Conservation (phyloP, 176 grass and related monocot genomes). For the Raddia guianensis region DNA sequence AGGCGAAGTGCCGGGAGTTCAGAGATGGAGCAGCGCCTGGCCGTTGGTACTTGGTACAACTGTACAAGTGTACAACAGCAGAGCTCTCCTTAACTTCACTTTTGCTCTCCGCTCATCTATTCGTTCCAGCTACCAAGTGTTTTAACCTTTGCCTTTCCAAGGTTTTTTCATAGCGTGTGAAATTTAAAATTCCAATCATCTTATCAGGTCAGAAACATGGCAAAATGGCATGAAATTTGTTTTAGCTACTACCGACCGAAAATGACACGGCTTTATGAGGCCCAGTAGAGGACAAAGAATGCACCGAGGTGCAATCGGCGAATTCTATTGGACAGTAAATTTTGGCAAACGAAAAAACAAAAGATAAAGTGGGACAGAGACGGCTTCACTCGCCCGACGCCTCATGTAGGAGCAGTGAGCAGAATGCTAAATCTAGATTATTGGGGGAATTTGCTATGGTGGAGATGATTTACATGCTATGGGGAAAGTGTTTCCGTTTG, state of each 20-base stretch:
- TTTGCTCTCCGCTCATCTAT: neutral
- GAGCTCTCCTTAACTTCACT: too few relatives aligned
- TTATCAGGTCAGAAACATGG: neutral
- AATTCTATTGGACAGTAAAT: neutral
- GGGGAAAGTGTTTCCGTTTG: slow-evolving; percentile 20
- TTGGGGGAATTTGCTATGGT: neutral
- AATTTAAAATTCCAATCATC: neutral
- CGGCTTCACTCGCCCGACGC: neutral
- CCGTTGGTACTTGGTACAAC: neutral
- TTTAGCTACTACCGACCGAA: neutral
- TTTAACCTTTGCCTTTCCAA: neutral
- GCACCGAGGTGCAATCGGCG: neutral
- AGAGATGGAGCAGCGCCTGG: slow-evolving; percentile 1
- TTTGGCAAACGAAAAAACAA: neutral
- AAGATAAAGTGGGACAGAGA: neutral
- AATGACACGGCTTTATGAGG: neutral
- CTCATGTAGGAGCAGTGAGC: neutral
- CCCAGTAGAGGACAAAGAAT: neutral
- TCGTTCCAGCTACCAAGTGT: neutral
- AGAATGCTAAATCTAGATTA: neutral
- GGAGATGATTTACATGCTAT: neutral
- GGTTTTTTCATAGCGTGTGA: neutral
- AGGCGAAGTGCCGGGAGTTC: neutral
- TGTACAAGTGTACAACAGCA: neutral
- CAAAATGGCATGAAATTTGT: neutral